Base-by-base conservation (phyloP, 1,284 basidiomycete species). In the Sparassis latifolia region DNA sequence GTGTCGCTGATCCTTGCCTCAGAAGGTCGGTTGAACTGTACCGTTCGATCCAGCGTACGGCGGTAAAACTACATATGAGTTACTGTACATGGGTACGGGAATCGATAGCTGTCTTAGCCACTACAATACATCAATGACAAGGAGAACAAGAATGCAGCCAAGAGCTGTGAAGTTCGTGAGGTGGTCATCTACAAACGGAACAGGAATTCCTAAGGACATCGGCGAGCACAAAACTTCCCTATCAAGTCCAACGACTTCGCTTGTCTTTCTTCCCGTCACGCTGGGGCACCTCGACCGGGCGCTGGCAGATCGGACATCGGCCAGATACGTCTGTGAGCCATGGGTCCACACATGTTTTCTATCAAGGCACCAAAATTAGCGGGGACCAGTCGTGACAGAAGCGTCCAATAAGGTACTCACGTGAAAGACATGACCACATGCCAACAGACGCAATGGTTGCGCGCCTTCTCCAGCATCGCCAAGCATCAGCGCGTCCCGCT, bases 391-490 rank as follows among this genome's bases (percentile, higher is more conserved):
- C 39, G 29, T 40, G 33, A 30, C 4, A 32, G 9, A 31, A 42
- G 33, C 33, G 33, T 32, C 33, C 37, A 38, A 31, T 50, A 33
- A 5, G 27, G 33, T 7, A 71, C 86, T 64, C 55, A 91, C 88
- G 68, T 91, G 89, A 68, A 90, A 91, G 47, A 86, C 88, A 70
- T 91, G 88, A 3, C 85, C 85, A 59, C 88, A 91, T 3, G 70
- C 70, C 44, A 91, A 67, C 41, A 91, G 65, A 62, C 88, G 72
- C 56, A 91, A 64, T 12, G 88, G 88, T 55, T 89, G 85, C 2
- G 83, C 74, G 0, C 84, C 86, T 52, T 84, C 80, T 7, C 86
- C 86, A 5, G 84, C 82, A 63, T 89, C 84, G 56, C 77, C 72
- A 49, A 87, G 70, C 55, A 70, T 77, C 50, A 81, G 58, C 41